Conservation (phyloP, 177 flowering plant species). For the Vitis hybrid region DNA sequence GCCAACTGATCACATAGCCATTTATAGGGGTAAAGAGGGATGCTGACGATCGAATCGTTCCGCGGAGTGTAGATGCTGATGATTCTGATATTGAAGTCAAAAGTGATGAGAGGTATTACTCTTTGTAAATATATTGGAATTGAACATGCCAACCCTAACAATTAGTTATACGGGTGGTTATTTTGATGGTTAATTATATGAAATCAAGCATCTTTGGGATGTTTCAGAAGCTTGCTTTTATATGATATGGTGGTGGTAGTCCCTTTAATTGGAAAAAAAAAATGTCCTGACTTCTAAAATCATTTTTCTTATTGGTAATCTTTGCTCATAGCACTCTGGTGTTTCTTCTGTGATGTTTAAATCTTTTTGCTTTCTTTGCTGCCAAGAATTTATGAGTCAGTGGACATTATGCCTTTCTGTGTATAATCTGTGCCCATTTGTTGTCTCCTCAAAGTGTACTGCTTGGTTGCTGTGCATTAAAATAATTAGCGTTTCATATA, state of each 20-base stretch:
- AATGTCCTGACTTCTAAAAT: too few relatives aligned
- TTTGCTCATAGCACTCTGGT: too few relatives aligned
- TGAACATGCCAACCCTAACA: background rate
- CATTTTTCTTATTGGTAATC: too few relatives aligned
- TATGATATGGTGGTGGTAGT: too few relatives aligned
- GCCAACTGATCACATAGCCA: slow-evolving; percentile 1
- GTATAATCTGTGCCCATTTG: background rate
- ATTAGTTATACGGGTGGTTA: background rate
- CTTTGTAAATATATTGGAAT: background rate
- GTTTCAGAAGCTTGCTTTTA: too few relatives aligned
- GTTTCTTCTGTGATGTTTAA: too few relatives aligned
- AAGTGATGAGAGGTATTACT: slow-evolving; percentile 70
- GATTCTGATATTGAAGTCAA: slow-evolving; percentile 87
- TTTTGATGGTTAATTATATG: background rate
- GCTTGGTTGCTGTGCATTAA: background rate
- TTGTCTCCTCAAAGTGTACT: background rate
- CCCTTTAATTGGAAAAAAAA: too few relatives aligned
- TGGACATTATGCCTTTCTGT: too few relatives aligned
- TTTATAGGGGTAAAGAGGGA: slow-evolving; percentile 71
- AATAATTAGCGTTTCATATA: too few relatives aligned
- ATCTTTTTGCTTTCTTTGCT: too few relatives aligned
- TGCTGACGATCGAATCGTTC: slow-evolving; percentile 73
- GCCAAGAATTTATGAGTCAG: too few relatives aligned
- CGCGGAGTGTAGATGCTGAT: slow-evolving; percentile 87
- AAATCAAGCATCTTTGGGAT: too few relatives aligned